Conservation (phyloP, 192 early-diverging fungal species). For the Chytriomyces hyalinus region DNA sequence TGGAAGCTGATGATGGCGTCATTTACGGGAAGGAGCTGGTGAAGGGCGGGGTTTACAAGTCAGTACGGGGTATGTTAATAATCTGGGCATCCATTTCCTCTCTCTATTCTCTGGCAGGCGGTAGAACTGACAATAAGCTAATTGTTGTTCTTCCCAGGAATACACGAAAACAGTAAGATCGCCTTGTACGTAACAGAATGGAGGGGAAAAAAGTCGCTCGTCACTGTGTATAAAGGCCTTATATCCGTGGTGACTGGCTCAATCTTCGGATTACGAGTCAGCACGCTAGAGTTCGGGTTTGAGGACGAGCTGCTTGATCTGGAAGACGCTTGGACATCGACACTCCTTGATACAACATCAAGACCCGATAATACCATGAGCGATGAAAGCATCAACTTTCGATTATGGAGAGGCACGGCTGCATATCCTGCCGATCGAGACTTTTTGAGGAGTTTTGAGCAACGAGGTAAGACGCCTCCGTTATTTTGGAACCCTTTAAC, state of each 20-base stretch:
- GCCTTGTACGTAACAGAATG: constrained; percentile 9
- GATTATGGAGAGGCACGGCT: constrained; percentile 11
- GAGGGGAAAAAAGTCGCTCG: neutral
- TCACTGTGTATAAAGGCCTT: constrained; percentile 3
- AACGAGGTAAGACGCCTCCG: too few species aligned
- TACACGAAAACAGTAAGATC: neutral
- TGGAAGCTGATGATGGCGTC: constrained; percentile 8
- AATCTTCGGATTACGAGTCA: constrained; percentile 4
- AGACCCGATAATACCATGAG: neutral
- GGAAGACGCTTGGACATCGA: constrained; percentile 8
- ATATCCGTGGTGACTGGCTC: constrained; percentile 5
- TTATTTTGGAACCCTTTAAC: too few species aligned
- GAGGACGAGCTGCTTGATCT: constrained; percentile 24
- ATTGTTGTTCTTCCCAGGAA: neutral
- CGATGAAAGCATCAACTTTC: constrained; percentile 5
- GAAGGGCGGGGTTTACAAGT: neutral
- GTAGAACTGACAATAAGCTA: too few species aligned
- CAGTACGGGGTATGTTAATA: constrained; percentile 20
- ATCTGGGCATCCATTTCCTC: neutral
- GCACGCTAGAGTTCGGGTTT: constrained; percentile 4
- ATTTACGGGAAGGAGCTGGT: constrained; percentile 20
- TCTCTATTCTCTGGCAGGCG: neutral
- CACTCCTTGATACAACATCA: neutral
- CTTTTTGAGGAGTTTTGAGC: too few species aligned
- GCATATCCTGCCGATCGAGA: neutral